Percentiles rank a stretch among this genome's conserved stretches.
Conservation (phyloP, 768 basidiomycete species). For the Russula dissimulans region DNA sequence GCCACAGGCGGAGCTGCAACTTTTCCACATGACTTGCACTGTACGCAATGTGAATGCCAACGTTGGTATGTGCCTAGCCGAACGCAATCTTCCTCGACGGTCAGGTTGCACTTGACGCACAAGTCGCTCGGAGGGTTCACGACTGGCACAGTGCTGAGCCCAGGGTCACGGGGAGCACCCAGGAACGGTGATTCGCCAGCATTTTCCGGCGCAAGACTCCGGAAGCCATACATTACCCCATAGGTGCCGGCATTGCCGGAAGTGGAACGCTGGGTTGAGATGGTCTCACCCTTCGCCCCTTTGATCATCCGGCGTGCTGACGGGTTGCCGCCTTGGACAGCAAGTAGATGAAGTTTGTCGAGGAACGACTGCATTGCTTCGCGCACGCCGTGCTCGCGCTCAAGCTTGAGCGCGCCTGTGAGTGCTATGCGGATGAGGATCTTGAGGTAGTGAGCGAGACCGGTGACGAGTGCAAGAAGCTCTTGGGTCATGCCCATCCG, state of each 20-base stretch:
- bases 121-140: constrained; percentile 79
- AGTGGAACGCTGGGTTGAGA: constrained; percentile 25
- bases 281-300: constrained; percentile 58
- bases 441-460: constrained; percentile 98
- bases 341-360: constrained; percentile 86
- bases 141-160: constrained; percentile 44
- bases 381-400: constrained; percentile 75
- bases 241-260: constrained; percentile 67
- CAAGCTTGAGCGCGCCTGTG: constrained; percentile 90
- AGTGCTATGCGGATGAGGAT: constrained; percentile 97
- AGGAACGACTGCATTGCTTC: constrained; percentile 86
- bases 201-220: constrained; percentile 83
- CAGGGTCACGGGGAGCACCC: constrained; percentile 35
- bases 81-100: constrained; percentile 96
- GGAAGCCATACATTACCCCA: constrained; percentile 86
- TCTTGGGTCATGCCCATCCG: constrained; percentile 97
- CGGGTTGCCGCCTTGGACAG: constrained; percentile 77
- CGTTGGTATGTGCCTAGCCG: constrained; percentile 91
- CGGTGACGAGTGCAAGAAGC: constrained; percentile 91
- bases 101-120: constrained; percentile 79
- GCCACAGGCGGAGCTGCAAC: constrained; percentile 52
- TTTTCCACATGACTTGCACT: constrained; percentile 74
- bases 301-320: constrained; percentile 67
- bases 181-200: constrained; percentile 82
- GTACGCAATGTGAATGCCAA: constrained; percentile 95